These are phyloP conservation scores for Pleurotus djamor DNA, from an alignment of 768 basidiomycete genomes.

Conservation along the genomic window DNA sequence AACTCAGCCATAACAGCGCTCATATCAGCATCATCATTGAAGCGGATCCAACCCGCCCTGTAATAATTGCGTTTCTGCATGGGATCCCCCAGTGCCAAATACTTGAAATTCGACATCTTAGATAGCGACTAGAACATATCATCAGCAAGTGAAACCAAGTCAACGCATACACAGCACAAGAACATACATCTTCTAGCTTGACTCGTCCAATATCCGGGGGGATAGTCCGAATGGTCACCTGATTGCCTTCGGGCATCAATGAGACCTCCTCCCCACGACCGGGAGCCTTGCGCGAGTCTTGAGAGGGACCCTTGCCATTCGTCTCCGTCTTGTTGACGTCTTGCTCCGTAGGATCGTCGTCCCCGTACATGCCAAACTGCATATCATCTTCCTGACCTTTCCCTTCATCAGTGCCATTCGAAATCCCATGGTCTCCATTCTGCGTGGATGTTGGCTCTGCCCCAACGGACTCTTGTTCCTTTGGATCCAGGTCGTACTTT, in stretches of 20 bases:
- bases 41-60: conserved; percentile 92
- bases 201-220: conserved; percentile 89
- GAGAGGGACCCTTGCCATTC: conserved; percentile 51
- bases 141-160: conserved; percentile 4
- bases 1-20: conserved; percentile 64
- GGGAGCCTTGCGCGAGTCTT: conserved; percentile 35
- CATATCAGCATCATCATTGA: conserved; percentile 86
- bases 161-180: conserved; percentile 1
- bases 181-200: conserved; percentile 83
- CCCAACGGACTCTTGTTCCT: conserved; percentile 53
- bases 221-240: conserved; percentile 94
- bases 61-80: conserved; percentile 92
- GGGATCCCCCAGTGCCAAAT: conserved; percentile 91
- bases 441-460: conserved; percentile 45
- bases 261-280: conserved; percentile 74
- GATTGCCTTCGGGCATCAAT: conserved; percentile 75
- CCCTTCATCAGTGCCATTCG: conserved; percentile 49
- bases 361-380: conserved; percentile 69
- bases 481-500: conserved; percentile 78
- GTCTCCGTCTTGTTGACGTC: conserved; percentile 42
- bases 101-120: conserved; percentile 77
- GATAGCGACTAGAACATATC: conserved; percentile 57
- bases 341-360: conserved; percentile 40
- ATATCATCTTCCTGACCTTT: conserved; percentile 70
- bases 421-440: conserved; percentile 29